Percentiles rank a stretch among this genome's conserved stretches.
phyloP scores from a whole-genome alignment of 495 filamentous ascomycete genomes.

The Trichoderma gamsii region DNA sequence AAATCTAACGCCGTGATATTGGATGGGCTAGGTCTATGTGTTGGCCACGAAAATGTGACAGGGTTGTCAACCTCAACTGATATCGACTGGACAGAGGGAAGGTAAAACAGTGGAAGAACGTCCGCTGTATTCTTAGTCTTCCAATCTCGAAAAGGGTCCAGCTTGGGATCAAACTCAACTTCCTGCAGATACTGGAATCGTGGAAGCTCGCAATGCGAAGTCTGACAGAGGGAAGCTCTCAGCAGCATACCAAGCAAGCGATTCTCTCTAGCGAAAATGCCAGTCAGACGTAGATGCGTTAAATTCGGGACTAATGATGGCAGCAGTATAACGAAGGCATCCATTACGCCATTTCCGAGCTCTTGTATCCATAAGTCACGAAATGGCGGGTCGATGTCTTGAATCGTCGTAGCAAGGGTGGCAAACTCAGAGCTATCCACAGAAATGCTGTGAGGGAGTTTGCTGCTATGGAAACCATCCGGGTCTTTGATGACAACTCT shows the following conservation, averaged over 20 bases:
- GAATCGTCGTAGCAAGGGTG: not conserved
- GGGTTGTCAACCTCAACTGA: not conserved
- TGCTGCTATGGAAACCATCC: not conserved
- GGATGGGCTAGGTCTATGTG: not conserved
- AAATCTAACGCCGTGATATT: not conserved
- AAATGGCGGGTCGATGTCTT: constrained; percentile 1
- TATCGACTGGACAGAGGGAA: not conserved
- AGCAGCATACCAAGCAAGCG: constrained; percentile 1
- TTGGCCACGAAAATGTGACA: not conserved
- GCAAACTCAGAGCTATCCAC: not conserved
- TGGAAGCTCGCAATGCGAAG: not conserved
- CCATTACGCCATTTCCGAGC: not conserved
- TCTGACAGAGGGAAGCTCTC: not conserved
- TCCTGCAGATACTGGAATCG: not conserved
- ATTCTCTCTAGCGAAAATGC: not conserved
- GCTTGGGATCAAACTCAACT: not conserved
- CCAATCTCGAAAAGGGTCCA: not conserved
- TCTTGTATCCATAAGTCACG: not conserved
- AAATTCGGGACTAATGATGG: not conserved
- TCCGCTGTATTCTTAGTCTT: not conserved
- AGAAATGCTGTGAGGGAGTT: not conserved
- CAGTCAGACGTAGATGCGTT: not conserved
- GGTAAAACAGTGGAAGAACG: constrained; percentile 1
- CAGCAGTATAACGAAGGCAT: not conserved
- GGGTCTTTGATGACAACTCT: not conserved